Evolutionary conservation across 106 monocot species (phyloP).

Genomic region (Allium cepa): DNA sequence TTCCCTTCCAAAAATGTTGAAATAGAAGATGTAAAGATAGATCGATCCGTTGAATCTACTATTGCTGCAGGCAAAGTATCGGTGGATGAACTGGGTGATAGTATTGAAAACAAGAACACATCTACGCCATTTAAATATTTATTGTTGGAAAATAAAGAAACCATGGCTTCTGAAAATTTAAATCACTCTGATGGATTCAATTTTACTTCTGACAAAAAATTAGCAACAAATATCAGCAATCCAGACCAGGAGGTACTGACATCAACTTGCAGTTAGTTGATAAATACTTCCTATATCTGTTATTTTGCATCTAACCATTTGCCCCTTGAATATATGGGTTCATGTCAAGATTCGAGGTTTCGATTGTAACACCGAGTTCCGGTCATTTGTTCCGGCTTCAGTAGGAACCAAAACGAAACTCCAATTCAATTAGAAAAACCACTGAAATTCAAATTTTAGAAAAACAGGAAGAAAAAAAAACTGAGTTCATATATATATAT

Average conservation of each 20-base stretch:
- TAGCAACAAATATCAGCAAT: slow-evolving; percentile 4
- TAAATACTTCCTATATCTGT: not conserved
- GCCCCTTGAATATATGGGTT: not conserved
- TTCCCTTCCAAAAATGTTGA: slow-evolving; percentile 18
- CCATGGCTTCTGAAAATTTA: not conserved
- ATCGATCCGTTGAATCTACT: slow-evolving; percentile 20
- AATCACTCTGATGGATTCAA: slow-evolving; percentile 13
- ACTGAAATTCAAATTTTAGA: no score
- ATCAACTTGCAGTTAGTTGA: not conserved
- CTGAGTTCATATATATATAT: no score
- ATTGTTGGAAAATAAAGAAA: slow-evolving; percentile 4
- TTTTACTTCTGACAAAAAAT: not conserved
- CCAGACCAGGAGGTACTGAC: slow-evolving; percentile 23
- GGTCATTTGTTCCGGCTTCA: no score
- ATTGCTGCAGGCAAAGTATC: slow-evolving; percentile 12
- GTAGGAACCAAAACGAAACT: no score
- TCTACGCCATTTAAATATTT: not conserved
- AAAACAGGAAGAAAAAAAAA: no score
- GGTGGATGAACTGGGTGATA: not conserved
- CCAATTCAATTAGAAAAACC: no score
- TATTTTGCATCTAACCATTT: not conserved
- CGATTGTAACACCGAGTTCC: no score
- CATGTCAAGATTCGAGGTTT: no score
- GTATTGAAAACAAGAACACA: slow-evolving; percentile 1
- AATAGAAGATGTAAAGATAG: slow-evolving; percentile 20